These are phyloP conservation scores for Gillenia trifoliata DNA, from an alignment of 306 rosid species.

Conservation along the genomic window DNA sequence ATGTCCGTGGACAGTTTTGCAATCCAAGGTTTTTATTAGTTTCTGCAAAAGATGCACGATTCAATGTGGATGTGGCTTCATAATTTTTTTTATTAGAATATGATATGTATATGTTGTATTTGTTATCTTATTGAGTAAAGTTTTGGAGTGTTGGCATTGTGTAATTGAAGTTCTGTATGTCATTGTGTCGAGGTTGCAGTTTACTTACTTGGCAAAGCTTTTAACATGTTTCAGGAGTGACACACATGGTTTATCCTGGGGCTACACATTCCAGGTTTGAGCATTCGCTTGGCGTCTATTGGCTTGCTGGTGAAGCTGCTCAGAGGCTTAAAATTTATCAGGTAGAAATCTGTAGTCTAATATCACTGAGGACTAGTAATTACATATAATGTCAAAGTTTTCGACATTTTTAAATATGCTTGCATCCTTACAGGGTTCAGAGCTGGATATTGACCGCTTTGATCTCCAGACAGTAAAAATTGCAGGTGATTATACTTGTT, in stretches of 20 bases:
- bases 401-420: background rate
- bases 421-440: slow-evolving; percentile 62
- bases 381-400: background rate
- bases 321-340: slow-evolving; percentile 65
- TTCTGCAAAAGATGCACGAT: background rate
- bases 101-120: background rate
- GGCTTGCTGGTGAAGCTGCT: slow-evolving; percentile 78
- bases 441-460: slow-evolving; percentile 72
- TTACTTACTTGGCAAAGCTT: slow-evolving; percentile 16
- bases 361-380: slow-evolving; percentile 5
- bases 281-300: slow-evolving; percentile 96
- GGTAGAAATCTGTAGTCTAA: slow-evolving; percentile 29
- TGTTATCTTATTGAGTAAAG: background rate
- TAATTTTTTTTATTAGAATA: background rate
- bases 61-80: background rate
- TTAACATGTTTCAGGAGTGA: slow-evolving; percentile 54
- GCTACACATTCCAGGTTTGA: slow-evolving; percentile 91
- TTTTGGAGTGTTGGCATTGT: background rate
- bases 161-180: background rate
- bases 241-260: slow-evolving; percentile 86
- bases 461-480: slow-evolving; percentile 89
- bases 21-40: background rate
- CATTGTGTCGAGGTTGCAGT: slow-evolving; percentile 3
- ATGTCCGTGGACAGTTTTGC: background rate
- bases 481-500: slow-evolving; percentile 56